Evolutionary conservation across 1,284 basidiomycete species (phyloP), one percentile per base, ranked within the genome.

Genomic region (Trichosporon sp.): DNA sequence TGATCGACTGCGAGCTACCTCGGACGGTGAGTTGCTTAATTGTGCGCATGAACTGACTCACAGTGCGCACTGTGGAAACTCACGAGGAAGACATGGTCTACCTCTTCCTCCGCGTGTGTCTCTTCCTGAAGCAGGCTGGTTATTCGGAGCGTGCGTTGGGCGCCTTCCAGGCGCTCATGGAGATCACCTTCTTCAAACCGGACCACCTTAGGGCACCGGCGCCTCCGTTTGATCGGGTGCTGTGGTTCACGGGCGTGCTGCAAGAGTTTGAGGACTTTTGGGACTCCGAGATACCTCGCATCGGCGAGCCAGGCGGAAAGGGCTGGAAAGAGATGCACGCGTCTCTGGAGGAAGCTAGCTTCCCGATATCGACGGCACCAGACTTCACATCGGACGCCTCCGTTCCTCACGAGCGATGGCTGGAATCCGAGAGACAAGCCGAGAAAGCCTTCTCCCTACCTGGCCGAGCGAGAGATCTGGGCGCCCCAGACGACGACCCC

Each of bases 361-460:
- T 43, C 14, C 70, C 46, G 19, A 31, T 19, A 7, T 56, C 64
- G 14, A n/a, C 14, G 1, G 31, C 4, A 4, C 59, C 59, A 5
- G 31, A 63, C 35, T n/a, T 63, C 31, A 37, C 31, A 1, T 5
- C 19, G 26, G 19, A 40, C 7, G 2, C 40, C n/a, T 0, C 75
- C 48, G 91, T 94, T 80, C 89, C 91, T 0, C 92, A 91, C 80
- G 83, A 86, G 54, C 86, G 86, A 67, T 96, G 93, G 93, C 87
- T 89, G 14, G 79, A 82, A 7, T 86, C 87, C 16, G 94, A 96
- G 82, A 76, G 78, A 10, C 79, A 79, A 37, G 83, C 85, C 14
- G 90, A 92, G 75, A 78, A 77, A 19, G 74, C 74, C 8, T 79
- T 84, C 21, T 76, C 83, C 35, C 79, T 88, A 1, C 90, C 93